These are phyloP conservation scores for Penicillium crystallinum DNA, from an alignment of 495 filamentous ascomycete genomes.

Conservation along the genomic window DNA sequence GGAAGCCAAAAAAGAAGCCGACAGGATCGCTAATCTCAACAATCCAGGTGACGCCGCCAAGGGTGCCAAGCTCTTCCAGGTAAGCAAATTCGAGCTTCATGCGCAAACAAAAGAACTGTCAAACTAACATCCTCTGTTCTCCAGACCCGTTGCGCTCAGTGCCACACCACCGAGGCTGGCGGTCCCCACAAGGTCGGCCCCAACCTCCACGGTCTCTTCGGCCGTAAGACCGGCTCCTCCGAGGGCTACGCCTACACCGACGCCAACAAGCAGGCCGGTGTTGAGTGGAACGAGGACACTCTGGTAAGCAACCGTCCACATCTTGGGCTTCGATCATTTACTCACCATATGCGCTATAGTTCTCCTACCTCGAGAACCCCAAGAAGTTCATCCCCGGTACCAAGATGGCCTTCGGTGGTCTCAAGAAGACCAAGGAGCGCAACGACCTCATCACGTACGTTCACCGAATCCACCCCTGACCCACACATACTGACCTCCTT, in stretches of 20 bases:
- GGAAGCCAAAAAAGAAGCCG: constrained; percentile 6
- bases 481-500: not conserved
- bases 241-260: constrained; percentile 98
- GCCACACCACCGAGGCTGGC: constrained; percentile 83
- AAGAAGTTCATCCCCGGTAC: constrained; percentile 98
- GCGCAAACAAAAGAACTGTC: not conserved
- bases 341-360: constrained; percentile 43
- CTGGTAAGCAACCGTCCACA: constrained; percentile 56
- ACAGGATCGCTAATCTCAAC: constrained; percentile 24
- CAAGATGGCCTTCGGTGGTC: constrained; percentile 99
- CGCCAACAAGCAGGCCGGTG: constrained; percentile 95
- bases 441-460: constrained; percentile 98
- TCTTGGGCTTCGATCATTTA: not conserved
- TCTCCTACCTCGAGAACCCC: constrained; percentile 85
- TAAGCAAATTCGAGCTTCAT: constrained; percentile 20
- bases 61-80: constrained; percentile 98
- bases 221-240: constrained; percentile 85
- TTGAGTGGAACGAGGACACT: constrained; percentile 81
- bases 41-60: constrained; percentile 83
- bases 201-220: constrained; percentile 94
- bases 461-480: not conserved
- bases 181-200: constrained; percentile 98
- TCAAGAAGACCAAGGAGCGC: constrained; percentile 99
- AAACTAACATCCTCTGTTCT: constrained; percentile 13
- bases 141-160: constrained; percentile 93